A percentile compares a stretch with the other conserved stretches of the same genome.
phyloP scores from a whole-genome alignment of 805 yeast species.

The Lipomyces yamanashiensis region DNA sequence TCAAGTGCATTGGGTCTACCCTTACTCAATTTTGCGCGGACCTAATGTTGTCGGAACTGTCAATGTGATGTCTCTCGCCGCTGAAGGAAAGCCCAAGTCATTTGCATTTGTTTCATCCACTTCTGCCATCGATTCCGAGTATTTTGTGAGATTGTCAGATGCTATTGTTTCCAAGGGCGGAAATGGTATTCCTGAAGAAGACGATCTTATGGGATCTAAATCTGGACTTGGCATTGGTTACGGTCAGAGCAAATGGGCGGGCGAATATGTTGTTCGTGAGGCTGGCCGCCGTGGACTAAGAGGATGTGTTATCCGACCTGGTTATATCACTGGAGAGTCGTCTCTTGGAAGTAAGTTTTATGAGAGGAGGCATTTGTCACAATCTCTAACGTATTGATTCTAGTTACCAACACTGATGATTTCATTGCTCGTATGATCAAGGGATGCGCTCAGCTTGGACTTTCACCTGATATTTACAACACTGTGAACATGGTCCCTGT shows the following conservation, averaged over 20 bases:
- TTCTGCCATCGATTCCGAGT: conserved; percentile 83
- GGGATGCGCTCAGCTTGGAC: conserved; percentile 88
- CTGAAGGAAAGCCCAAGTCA: conserved; percentile 78
- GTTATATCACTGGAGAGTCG: conserved; percentile 90
- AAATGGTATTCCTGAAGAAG: conserved; percentile 79
- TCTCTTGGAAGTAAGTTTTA: conserved; percentile 59
- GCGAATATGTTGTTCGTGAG: conserved; percentile 82
- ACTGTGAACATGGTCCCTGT: conserved; percentile 96
- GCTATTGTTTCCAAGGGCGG: conserved; percentile 64
- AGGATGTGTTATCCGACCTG: conserved; percentile 93
- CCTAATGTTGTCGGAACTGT: conserved; percentile 90
- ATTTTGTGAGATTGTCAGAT: conserved; percentile 80
- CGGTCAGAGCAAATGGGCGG: conserved; percentile 98
- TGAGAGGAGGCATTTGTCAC: neutral
- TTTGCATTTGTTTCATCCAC: conserved; percentile 95
- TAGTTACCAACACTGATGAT: conserved; percentile 93
- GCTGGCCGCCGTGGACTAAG: conserved; percentile 88
- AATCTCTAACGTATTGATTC: neutral
- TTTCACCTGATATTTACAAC: conserved; percentile 82
- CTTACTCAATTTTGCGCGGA: conserved; percentile 85
- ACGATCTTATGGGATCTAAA: conserved; percentile 80
- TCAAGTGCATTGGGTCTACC: conserved; percentile 97
- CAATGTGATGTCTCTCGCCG: conserved; percentile 78
- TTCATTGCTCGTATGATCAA: conserved; percentile 92
- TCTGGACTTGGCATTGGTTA: conserved; percentile 87